These are phyloP conservation scores for Spiraea crenata DNA, from an alignment of 331 rosid species.

Conservation along the genomic window DNA sequence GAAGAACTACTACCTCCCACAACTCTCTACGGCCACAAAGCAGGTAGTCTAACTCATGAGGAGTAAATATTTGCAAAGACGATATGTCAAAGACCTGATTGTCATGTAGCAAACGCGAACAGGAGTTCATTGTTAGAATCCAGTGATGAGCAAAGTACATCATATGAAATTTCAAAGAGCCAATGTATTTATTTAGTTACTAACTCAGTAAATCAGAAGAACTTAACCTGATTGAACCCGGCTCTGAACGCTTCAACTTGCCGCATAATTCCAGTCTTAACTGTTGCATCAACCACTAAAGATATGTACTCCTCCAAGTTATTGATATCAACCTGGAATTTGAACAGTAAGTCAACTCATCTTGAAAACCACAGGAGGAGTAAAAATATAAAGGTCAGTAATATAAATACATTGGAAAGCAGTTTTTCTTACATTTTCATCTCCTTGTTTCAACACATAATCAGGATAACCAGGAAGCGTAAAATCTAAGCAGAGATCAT, in stretches of 20 bases:
- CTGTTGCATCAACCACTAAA: slow-evolving; percentile 76
- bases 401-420: background rate
- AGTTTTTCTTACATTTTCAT: slow-evolving; percentile 59
- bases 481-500: slow-evolving; percentile 84
- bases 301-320: slow-evolving; percentile 90
- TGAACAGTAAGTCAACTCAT: slow-evolving; percentile 11
- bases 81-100: slow-evolving; percentile 83
- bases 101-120: slow-evolving; percentile 13
- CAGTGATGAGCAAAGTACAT: background rate
- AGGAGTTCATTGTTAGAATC: background rate
- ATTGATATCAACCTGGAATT: slow-evolving; percentile 78
- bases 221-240: slow-evolving; percentile 89
- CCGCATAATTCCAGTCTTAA: slow-evolving; percentile 75
- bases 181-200: background rate
- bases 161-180: background rate
- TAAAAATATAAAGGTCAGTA: background rate
- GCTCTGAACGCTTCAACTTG: slow-evolving; percentile 93
- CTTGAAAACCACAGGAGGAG: slow-evolving; percentile 4
- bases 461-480: slow-evolving; percentile 95
- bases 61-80: slow-evolving; percentile 82
- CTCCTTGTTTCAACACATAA: slow-evolving; percentile 75
- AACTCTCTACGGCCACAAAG: slow-evolving; percentile 95
- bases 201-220: background rate
- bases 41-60: slow-evolving; percentile 85
- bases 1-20: slow-evolving; percentile 69